Percentiles rank a stretch among this genome's conserved stretches.
These are phyloP conservation scores for Acanthamoeba triangularis DNA, from an alignment of 208 protist species.

Conservation along the genomic window DNA sequence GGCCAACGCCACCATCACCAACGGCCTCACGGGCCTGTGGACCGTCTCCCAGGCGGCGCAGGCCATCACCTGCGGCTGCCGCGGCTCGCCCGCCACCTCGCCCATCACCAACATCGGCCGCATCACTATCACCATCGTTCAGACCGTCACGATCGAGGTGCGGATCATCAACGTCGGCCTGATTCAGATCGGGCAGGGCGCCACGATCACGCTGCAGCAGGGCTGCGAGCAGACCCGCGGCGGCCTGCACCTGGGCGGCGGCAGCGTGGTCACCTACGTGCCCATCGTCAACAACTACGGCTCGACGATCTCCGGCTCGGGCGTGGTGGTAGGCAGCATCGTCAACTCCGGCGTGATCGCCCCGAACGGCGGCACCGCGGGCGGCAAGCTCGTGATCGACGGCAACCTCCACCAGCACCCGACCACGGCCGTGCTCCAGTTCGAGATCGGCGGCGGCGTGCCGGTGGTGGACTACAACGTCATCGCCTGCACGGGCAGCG, in stretches of 20 bases:
- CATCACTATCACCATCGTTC: not conserved
- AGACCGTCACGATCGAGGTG: not conserved
- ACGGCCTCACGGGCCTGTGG: conserved; percentile 4
- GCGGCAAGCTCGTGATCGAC: conserved; percentile 65
- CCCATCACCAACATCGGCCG: conserved; percentile 3
- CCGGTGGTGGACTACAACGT: conserved; percentile 59
- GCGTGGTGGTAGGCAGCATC: conserved; percentile 29
- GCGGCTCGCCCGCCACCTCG: not conserved
- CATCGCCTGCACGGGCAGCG: conserved; percentile 24
- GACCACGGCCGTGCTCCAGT: conserved; percentile 33
- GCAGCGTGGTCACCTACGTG: conserved; percentile 26
- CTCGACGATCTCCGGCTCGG: conserved; percentile 21
- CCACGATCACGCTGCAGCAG: conserved; percentile 15
- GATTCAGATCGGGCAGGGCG: not conserved
- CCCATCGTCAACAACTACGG: conserved; percentile 18
- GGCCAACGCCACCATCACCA: conserved; percentile 34
- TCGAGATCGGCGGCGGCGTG: conserved; percentile 22
- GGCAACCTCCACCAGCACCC: conserved; percentile 21
- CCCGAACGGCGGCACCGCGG: not conserved
- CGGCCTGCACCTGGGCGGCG: conserved; percentile 16
- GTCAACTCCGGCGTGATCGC: conserved; percentile 31
- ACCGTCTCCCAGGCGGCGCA: not conserved
- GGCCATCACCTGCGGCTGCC: conserved; percentile 35
- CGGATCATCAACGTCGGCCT: conserved; percentile 39
- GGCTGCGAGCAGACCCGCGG: conserved; percentile 35